Evolutionary conservation across 192 early-diverging fungal species (phyloP).

Genomic region (Glomus cerebriforme): DNA sequence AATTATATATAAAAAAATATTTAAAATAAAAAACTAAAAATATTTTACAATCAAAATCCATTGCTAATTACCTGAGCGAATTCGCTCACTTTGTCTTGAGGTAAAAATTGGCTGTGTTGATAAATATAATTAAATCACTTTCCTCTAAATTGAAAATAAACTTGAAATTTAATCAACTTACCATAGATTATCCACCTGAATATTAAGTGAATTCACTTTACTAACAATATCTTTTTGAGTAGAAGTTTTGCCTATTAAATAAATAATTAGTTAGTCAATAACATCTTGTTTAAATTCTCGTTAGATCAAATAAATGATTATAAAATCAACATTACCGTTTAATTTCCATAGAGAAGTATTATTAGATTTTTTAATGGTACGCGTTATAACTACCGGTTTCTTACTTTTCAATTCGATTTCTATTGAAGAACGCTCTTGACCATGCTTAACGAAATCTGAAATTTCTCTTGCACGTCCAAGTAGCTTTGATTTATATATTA

Average conservation of each 20-base stretch:
- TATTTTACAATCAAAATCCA: not conserved
- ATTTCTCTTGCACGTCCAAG: constrained; percentile 88
- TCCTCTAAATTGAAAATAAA: not conserved
- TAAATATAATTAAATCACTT: no score
- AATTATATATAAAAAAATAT: not conserved
- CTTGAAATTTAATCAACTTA: constrained; percentile 36
- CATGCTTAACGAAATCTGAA: constrained; percentile 92
- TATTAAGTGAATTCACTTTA: constrained; percentile 64
- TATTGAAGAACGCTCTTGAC: constrained; percentile 73
- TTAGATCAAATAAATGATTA: not conserved
- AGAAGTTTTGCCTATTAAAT: constrained; percentile 50
- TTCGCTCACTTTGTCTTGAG: constrained; percentile 91
- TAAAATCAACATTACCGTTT: constrained; percentile 59
- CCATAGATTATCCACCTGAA: constrained; percentile 98
- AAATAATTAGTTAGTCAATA: constrained; percentile 1
- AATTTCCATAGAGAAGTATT: constrained; percentile 79
- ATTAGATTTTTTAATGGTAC: constrained; percentile 61
- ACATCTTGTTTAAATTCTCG: not conserved
- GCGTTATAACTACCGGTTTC: constrained; percentile 49
- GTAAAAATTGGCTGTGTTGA: constrained; percentile 81
- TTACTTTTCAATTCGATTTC: constrained; percentile 82
- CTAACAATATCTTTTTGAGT: constrained; percentile 67
- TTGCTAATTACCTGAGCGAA: constrained; percentile 73
- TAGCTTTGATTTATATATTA: constrained; percentile 44
- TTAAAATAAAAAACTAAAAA: not conserved